A percentile compares a stretch with the other conserved stretches of the same genome.
These are phyloP conservation scores for Psidium guajava DNA, from an alignment of 345 rosid genomes.

Conservation along the genomic window DNA sequence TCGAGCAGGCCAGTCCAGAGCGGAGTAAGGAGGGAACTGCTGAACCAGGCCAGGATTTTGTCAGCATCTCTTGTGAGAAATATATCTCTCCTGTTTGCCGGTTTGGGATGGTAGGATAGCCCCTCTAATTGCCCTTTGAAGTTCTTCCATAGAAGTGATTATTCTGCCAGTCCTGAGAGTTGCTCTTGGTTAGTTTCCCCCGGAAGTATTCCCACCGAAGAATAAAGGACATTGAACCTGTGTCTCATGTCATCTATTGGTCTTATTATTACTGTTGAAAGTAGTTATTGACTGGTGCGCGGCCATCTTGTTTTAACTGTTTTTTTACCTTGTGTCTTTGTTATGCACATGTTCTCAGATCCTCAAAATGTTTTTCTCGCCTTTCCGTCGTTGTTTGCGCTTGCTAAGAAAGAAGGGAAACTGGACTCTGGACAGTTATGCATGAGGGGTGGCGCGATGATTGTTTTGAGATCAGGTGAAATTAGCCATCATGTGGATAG, in stretches of 20 bases:
- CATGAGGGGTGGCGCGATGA: neutral
- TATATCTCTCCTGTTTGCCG: neutral
- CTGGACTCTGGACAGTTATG: neutral
- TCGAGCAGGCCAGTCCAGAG: constrained; percentile 47
- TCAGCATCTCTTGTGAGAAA: neutral
- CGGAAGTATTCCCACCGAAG: neutral
- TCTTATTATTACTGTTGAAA: neutral
- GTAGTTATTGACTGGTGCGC: neutral
- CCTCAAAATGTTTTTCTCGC: neutral
- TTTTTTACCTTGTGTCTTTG: neutral
- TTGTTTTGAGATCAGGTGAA: neutral
- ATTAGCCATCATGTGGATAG: neutral
- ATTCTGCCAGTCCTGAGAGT: neutral
- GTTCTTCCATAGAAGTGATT: neutral
- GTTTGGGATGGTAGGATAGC: neutral
- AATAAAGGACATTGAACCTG: neutral
- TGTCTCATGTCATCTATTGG: neutral
- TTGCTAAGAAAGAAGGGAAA: neutral
- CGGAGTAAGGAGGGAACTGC: constrained; percentile 17
- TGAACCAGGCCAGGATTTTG: neutral
- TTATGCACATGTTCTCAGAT: neutral
- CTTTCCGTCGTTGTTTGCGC: neutral
- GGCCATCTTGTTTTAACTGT: neutral
- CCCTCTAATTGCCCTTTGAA: neutral
- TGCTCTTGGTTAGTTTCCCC: neutral